Base-by-base conservation (phyloP, 2,329 filamentous ascomycete species). In the Didymella sp. region DNA sequence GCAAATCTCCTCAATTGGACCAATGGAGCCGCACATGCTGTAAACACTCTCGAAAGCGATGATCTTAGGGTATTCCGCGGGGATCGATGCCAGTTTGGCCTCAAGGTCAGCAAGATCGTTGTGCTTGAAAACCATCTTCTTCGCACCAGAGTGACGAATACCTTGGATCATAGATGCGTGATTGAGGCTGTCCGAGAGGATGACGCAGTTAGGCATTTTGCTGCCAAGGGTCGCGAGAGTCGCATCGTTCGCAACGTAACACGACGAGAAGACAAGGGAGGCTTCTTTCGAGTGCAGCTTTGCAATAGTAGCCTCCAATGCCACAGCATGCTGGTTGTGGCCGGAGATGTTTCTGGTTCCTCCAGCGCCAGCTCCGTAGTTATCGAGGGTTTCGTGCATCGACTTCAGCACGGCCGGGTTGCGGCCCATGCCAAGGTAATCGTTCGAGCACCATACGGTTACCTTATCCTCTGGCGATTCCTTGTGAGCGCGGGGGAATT, bases 101-200 rank as follows among this genome's bases (percentile, higher is more conserved):
- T 99, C 95, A 15, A 99, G 82, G 70, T 99, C 95, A 38, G 84
- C 87, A n/a, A 98, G 79, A 71, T 99, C 93, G 72, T 99, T 99
- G 81, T 99, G 95, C 81, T 96, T 96, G 85, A 98, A 99, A 24
- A 99, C 94, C 78, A 98, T 85, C 84, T 99, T 99, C 81, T 91
- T 94, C 35, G 95, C 93, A 42, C 94, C 93, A 9, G 94, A 98
- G 78, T 99, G 95, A 41, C 95, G 91, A 70, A 99, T 99, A 42
- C 95, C 95, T 79, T 98, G 95, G 60, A 99, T 99, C 95, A 99
- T 99, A 6, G 94, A 98, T 12, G 95, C 95, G 76, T 99, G 95
- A 77, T 99, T 99, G 75, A 97, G 80, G 77, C 91, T 96, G 79
- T 99, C 95, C 6, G 93, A 97, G n/a, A 99, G 82, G 70, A 98